Evolutionary conservation across 2,329 filamentous ascomycete species (phyloP), one percentile per base, ranked within the genome.

Genomic region (Trichophaea hybrida): DNA sequence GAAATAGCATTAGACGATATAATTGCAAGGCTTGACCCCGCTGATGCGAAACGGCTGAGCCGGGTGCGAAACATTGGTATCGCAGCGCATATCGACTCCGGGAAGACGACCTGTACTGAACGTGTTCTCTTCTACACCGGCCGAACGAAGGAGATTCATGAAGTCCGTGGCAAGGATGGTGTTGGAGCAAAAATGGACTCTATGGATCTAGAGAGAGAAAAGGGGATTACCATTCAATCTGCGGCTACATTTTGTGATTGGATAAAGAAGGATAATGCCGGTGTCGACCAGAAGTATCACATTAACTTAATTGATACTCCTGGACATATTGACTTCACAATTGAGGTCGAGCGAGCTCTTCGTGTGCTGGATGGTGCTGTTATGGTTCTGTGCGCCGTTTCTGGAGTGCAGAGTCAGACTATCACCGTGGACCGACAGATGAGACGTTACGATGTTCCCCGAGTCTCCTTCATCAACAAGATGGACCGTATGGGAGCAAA

Each of bases 151-250:
- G 80, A 88, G 35, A 97, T 98, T 69, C 93, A 98, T 76, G 93
- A 98, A 75, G 93, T 98, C 48, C 82, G 93, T 70, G 89, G 89
- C 61, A 90, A 91, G 71, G 93, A 98, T 78, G 82, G 86, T 38
- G 89, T 96, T 44, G 93, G 93, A 66, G 93, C 93, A 62, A 98
- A 98, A 77, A 98, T 98, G 93, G 93, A 98, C 77, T 96, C 90
- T 32, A 98, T 98, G 93, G 93, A 98, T 69, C 78, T 98, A 67
- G 93, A 98, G 75, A 81, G 93, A 74, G 93, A 97, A 73, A 95
- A 96, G 77, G 93, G 93, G 69, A 98, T 98, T 72, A 98, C 93
- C 60, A 98, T 98, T 70, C 91, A 98, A 74, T 97, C 91, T 67
- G 93, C 93, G 8, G 93, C 93, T 31, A 98, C 93, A 0, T 98